Conservation (phyloP, 495 filamentous ascomycete species). For the Aspergillus nanangensis region DNA sequence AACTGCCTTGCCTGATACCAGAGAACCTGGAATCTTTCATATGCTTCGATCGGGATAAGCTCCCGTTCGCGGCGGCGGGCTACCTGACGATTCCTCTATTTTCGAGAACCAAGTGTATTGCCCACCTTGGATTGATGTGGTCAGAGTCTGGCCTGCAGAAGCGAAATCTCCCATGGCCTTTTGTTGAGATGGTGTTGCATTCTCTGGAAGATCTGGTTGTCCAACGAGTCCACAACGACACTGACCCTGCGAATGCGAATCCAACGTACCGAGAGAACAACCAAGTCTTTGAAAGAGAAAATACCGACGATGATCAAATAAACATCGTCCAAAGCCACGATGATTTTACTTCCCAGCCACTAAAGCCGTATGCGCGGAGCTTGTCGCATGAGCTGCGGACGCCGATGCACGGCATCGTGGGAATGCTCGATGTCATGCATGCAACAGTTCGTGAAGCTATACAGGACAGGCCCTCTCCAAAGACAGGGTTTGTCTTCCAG, state of each 20-base stretch:
- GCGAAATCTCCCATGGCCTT: conserved; percentile 61
- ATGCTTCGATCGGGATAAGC: conserved; percentile 55
- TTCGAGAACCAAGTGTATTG: conserved; percentile 64
- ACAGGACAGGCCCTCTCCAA: conserved; percentile 47
- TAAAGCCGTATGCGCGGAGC: conserved; percentile 75
- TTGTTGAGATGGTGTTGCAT: conserved; percentile 68
- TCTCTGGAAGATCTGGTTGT: conserved; percentile 71
- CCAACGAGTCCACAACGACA: conserved; percentile 51
- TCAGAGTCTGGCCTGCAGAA: conserved; percentile 54
- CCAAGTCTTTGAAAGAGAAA: conserved; percentile 11
- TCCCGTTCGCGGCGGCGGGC: conserved; percentile 60
- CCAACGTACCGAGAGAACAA: conserved; percentile 12
- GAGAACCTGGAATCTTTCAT: conserved; percentile 56
- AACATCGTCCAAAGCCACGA: conserved; percentile 16
- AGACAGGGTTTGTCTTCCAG: conserved; percentile 53
- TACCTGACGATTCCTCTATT: conserved; percentile 72
- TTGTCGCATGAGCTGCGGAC: conserved; percentile 77
- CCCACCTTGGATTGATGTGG: conserved; percentile 76
- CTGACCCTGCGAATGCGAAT: conserved; percentile 29
- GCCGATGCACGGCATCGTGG: conserved; percentile 82
- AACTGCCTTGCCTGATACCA: conserved; percentile 70
- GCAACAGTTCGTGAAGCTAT: conserved; percentile 70
- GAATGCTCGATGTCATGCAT: conserved; percentile 84
- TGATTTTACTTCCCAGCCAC: conserved; percentile 52
- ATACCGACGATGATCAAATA: conserved; percentile 27